These are phyloP conservation scores for Calonectria pseudoturangicola DNA, from an alignment of 2,329 filamentous ascomycete species.

Conservation along the genomic window DNA sequence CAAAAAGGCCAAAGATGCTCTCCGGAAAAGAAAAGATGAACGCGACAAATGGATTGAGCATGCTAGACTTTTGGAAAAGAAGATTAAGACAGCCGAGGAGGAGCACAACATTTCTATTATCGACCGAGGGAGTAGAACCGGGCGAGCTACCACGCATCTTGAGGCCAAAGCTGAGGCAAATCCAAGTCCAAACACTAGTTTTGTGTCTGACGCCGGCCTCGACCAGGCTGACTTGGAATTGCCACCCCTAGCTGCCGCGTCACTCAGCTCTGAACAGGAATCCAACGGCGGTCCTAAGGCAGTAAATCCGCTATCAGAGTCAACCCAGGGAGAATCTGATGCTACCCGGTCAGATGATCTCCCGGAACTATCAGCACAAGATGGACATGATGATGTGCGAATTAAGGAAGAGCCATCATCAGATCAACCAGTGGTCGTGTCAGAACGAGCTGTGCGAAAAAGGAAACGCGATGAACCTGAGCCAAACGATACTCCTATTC, in stretches of 20 bases:
- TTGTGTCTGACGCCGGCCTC: constrained; percentile 50
- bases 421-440: constrained; percentile 70
- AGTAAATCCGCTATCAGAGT: constrained; percentile 50
- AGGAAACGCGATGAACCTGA: constrained; percentile 61
- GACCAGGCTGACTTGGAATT: constrained; percentile 55
- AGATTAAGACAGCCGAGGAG: constrained; percentile 65
- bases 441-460: constrained; percentile 69
- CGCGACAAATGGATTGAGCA: constrained; percentile 68
- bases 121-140: constrained; percentile 42
- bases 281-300: constrained; percentile 14
- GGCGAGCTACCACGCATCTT: constrained; percentile 38
- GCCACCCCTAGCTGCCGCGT: constrained; percentile 52
- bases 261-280: constrained; percentile 38
- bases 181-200: constrained; percentile 46
- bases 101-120: constrained; percentile 59
- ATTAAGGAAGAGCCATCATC: constrained; percentile 74
- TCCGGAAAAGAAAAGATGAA: constrained; percentile 64
- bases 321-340: constrained; percentile 56
- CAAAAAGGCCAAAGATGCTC: constrained; percentile 62
- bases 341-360: constrained; percentile 49
- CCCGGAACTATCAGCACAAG: constrained; percentile 46
- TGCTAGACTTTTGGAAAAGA: constrained; percentile 64
- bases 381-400: constrained; percentile 31
- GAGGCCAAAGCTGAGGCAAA: constrained; percentile 34
- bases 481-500: constrained; percentile 48